Evolutionary conservation across 441 rosid genomes (phyloP), one percentile per base, ranked within the genome.

Genomic region (Pelargonium fulgidum): DNA sequence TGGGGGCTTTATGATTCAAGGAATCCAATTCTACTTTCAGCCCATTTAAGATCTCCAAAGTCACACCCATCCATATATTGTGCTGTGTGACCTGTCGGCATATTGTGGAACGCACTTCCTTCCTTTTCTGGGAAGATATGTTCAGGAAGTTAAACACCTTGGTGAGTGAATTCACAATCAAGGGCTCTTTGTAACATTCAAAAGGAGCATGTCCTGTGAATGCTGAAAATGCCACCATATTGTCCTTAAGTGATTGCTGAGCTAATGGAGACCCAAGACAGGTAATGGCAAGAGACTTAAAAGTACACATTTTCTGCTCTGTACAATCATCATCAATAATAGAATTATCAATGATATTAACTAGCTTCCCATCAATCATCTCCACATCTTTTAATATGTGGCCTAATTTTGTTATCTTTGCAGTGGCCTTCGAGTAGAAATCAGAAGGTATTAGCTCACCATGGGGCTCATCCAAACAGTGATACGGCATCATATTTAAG

Each of bases 11-110:
- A 66, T 70, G 67, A 69, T 74, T 71, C 71, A 82, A 69, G 68
- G 78, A 77, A 70, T 78, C 87, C 73, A 89, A 69, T 76, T 89
- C 93, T 13, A 52, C 72, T 71, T 83, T 88, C 63, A 91, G 75
- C 26, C 75, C 80, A 56, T 79, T 84, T 1, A 93, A 67, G 62
- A 87, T 56, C 84, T 85, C 86, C 81, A 79, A 79, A 12, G 89
- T 86, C 2, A 87, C 78, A 33, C 90, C 86, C 29, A 76, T 78
- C 92, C 91, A 90, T 72, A 90, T 87, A 67, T 83, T 85, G 67
- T 85, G 80, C 75, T 80, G 86, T 2, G 96, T 89, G 19, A 89
- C 89, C 81, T 87, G 97, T 1, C 87, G 82, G 73, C 87, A 81
- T 17, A 91, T 78, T 0, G 84, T 67, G 45, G 69, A 52, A 8